These are phyloP conservation scores for Aspergillus fischeri DNA, from an alignment of 2,329 filamentous ascomycete genomes.

Conservation along the genomic window DNA sequence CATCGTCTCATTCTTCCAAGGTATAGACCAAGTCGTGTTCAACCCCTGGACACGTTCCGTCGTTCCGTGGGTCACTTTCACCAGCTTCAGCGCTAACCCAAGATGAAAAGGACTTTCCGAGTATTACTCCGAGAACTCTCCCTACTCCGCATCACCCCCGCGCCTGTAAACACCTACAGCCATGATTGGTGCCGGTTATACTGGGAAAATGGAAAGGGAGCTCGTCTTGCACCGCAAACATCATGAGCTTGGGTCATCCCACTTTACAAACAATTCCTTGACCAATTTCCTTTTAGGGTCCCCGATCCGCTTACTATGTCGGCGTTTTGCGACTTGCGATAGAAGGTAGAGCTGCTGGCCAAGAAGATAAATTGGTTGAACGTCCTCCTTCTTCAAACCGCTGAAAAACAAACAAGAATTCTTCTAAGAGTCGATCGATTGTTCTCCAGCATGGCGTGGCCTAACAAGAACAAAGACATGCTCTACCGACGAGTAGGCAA, in stretches of 20 bases:
- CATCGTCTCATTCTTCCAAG: too few species aligned
- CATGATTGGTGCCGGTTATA: constrained; percentile 2
- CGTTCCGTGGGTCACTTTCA: neutral
- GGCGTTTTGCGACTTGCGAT: neutral
- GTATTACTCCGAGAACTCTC: constrained; percentile 15
- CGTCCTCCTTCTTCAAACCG: neutral
- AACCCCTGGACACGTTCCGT: neutral
- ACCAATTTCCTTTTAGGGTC: neutral
- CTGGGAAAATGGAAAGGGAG: neutral
- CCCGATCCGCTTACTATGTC: neutral
- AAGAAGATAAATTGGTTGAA: constrained; percentile 4
- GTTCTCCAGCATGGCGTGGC: constrained; percentile 14
- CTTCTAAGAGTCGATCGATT: neutral
- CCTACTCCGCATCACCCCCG: neutral
- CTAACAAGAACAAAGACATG: constrained; percentile 48
- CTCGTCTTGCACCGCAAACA: neutral
- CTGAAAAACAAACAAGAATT: neutral
- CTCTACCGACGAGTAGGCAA: constrained; percentile 67
- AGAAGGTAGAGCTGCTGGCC: neutral
- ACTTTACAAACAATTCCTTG: neutral
- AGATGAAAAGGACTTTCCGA: constrained; percentile 15
- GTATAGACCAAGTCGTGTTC: too few species aligned
- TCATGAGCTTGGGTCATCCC: neutral
- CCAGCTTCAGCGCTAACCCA: neutral
- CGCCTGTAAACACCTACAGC: neutral